A percentile compares a stretch with the other conserved stretches of the same genome.
phyloP scores from a whole-genome alignment of 108 stramenopile genomes.

The Epithemia pelagica region DNA sequence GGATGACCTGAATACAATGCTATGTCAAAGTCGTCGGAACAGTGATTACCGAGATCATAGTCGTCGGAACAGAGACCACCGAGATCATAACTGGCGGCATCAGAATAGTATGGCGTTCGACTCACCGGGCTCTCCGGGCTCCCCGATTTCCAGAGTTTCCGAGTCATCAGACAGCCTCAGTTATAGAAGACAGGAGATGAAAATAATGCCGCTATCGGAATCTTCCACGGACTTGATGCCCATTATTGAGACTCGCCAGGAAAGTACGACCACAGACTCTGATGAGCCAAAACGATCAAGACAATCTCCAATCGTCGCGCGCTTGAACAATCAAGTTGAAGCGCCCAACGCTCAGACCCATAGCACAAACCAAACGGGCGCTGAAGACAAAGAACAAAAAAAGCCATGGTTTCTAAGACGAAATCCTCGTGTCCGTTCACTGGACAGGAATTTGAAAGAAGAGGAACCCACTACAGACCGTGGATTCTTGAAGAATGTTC shows the following conservation, averaged over 20 bases:
- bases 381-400: neutral
- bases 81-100: too few relatives aligned
- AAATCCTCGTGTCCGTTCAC: neutral
- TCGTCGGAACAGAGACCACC: too few relatives aligned
- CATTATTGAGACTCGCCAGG: neutral
- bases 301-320: neutral
- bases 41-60: neutral
- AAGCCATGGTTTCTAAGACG: slow-evolving; percentile 2
- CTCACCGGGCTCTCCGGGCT: too few relatives aligned
- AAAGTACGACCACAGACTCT: neutral
- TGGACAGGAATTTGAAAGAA: neutral
- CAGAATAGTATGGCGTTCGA: too few relatives aligned
- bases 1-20: neutral
- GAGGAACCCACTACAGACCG: neutral
- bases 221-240: neutral
- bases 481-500: neutral
- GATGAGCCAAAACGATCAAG: neutral
- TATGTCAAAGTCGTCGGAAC: neutral
- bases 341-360: neutral
- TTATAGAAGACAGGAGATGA: neutral
- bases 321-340: too few relatives aligned
- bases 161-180: neutral
- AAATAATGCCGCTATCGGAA: neutral
- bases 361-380: neutral
- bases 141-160: too few relatives aligned